Conservation (phyloP, 1,139 yeast species). For the Eremothecium coryli region DNA sequence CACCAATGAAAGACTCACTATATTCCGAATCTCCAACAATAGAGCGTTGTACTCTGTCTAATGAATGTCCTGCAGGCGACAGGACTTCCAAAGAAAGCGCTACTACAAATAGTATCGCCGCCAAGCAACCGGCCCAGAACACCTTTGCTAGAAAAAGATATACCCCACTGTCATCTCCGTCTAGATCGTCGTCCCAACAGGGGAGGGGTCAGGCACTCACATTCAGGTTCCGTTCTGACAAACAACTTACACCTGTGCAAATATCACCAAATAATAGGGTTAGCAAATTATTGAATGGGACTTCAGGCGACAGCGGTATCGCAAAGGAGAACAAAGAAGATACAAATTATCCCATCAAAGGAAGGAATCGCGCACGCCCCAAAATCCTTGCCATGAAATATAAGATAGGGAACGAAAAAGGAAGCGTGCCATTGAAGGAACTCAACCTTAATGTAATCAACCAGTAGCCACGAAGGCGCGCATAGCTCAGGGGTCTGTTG, state of each 20-base stretch:
- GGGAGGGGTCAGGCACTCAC: constrained; percentile 28
- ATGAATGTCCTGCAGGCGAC: neutral
- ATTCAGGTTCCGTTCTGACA: constrained; percentile 27
- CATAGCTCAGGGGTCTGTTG: too few relatives aligned
- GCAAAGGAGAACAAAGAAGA: too few relatives aligned
- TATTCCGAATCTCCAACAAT: neutral
- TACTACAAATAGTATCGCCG: neutral
- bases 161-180: constrained; percentile 4
- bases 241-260: constrained; percentile 25
- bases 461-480: too few relatives aligned
- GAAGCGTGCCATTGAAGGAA: too few relatives aligned
- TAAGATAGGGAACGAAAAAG: too few relatives aligned
- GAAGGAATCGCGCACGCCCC: too few relatives aligned
- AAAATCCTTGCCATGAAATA: too few relatives aligned
- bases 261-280: constrained; percentile 29
- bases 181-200: constrained; percentile 6
- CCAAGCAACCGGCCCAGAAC: neutral
- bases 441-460: too few relatives aligned
- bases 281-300: constrained; percentile 26
- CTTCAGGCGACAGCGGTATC: too few relatives aligned
- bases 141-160: constrained; percentile 2
- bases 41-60: neutral
- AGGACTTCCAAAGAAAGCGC: neutral
- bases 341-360: too few relatives aligned
- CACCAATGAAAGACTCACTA: neutral